Evolutionary conservation across 495 filamentous ascomycete species (phyloP), one percentile per base, ranked within the genome.

Genomic region (Aspergillus baeticus): DNA sequence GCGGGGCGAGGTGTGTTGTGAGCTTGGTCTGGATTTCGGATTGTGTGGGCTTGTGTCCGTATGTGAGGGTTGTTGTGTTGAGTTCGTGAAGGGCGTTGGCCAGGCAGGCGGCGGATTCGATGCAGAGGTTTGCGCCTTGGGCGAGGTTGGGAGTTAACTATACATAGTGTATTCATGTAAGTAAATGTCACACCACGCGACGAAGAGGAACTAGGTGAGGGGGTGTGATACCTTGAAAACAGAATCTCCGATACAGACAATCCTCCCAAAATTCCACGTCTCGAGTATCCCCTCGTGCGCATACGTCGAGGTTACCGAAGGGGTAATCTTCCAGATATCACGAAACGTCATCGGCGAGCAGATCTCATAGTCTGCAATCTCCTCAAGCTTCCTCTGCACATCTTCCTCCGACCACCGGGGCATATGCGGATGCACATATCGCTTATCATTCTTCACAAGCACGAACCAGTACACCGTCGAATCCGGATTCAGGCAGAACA

Each of bases 121-220:
- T 46, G 14, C 43, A 46, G 17, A 46, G 20, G 43, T 46, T 46
- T 46, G 43, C 43, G 1, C 43, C 43, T 46, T 46, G 43, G 1
- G 22, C 43, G 22, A 46, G 15, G 22, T 46, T 31, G 10, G 43
- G 43, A 1, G 43, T 31, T n/a, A 46, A 6, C 43, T 44, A 21
- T 1, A 6, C n/a, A n/a, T n/a, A n/a, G n/a, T n/a, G n/a, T n/a
- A n/a, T n/a, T 31, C 7, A 26, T 18, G 22, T 42, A 5, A 42
- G 15, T 42, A 10, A 5, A 23, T 29, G 26, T 29, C 26, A 29
- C 26, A 29, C n/a, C n/a, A n/a, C n/a, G n/a, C n/a, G n/a, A n/a
- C n/a, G n/a, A n/a, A n/a, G n/a, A n/a, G n/a, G n/a, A n/a, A n/a
- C n/a, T n/a, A 23, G 41, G 18, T 5, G 1, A 23, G 20, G 3